Conservation (phyloP, 768 basidiomycete genomes). For the Leccinum disarticulatum region DNA sequence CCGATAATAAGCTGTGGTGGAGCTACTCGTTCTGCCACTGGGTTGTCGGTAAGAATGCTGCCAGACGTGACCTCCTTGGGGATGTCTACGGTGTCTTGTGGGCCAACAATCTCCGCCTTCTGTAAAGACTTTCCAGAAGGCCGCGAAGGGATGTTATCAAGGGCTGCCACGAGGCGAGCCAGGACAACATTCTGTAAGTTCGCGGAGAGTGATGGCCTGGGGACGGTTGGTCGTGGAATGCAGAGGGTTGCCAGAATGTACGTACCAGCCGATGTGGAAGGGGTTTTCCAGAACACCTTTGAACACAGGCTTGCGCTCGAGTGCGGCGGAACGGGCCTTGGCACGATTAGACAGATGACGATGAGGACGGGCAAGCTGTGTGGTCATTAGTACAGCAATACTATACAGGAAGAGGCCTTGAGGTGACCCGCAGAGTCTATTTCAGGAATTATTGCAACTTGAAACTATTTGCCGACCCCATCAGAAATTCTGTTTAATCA, state of each 20-base stretch:
- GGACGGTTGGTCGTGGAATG: not conserved
- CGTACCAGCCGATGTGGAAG: conserved; percentile 66
- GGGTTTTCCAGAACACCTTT: conserved; percentile 74
- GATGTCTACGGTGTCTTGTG: conserved; percentile 31
- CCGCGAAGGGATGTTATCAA: conserved; percentile 49
- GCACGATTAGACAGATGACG: conserved; percentile 65
- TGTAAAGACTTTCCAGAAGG: conserved; percentile 16
- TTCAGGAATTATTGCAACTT: not conserved
- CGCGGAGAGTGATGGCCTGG: conserved; percentile 61
- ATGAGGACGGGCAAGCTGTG: conserved; percentile 51
- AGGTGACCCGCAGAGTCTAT: not conserved
- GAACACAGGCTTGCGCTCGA: conserved; percentile 64
- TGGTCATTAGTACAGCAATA: conserved; percentile 39
- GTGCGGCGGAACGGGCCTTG: conserved; percentile 36
- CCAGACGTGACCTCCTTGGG: conserved; percentile 5
- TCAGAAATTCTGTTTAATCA: no score
- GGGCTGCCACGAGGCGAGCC: conserved; percentile 45
- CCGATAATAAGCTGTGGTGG: conserved; percentile 53
- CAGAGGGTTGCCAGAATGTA: conserved; percentile 5
- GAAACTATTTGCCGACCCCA: no score
- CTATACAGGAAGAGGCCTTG: no score
- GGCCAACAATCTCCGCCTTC: not conserved
- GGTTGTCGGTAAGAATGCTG: not conserved
- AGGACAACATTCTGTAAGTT: conserved; percentile 65
- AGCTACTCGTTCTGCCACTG: not conserved